Conservation (phyloP, 1,139 yeast genomes). For the Pichia sp. region DNA sequence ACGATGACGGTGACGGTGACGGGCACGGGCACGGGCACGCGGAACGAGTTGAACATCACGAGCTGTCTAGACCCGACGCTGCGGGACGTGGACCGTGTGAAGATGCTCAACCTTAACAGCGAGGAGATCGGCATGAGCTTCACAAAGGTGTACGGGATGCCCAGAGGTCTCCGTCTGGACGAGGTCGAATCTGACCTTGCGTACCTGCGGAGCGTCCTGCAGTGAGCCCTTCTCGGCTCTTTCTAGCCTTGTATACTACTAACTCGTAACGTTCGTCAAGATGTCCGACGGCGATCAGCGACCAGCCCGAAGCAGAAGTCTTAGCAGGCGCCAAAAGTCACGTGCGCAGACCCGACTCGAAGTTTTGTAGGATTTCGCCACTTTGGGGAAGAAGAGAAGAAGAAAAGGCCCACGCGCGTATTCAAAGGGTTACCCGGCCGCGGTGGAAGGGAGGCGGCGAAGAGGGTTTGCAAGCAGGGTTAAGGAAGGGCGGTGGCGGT, state of each 20-base stretch:
- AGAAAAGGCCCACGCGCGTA: background rate
- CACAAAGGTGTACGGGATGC: constrained; percentile 30
- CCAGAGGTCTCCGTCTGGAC: constrained; percentile 27
- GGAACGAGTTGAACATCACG: constrained; percentile 11
- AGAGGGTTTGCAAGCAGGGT: background rate
- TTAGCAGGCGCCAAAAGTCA: background rate
- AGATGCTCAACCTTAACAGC: constrained; percentile 15
- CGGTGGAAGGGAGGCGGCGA: background rate
- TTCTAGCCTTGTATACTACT: background rate
- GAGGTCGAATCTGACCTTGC: constrained; percentile 32
- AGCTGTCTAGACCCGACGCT: constrained; percentile 16
- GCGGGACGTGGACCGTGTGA: constrained; percentile 18
- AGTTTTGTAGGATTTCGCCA: background rate
- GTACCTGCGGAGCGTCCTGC: constrained; percentile 1
- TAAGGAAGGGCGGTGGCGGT: background rate
- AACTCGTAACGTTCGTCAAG: too few relatives aligned
- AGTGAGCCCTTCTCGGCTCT: background rate
- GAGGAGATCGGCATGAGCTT: constrained; percentile 20
- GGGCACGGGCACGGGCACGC: constrained; percentile 1
- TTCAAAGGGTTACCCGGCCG: background rate
- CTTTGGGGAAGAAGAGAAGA: background rate
- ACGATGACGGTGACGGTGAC: background rate
- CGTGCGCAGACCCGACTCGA: background rate
- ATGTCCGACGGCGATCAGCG: too few relatives aligned
- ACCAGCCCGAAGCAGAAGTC: too few relatives aligned